These are phyloP conservation scores for Arthrobotrys entomopaga DNA, from an alignment of 2,329 filamentous ascomycete genomes.

Conservation along the genomic window DNA sequence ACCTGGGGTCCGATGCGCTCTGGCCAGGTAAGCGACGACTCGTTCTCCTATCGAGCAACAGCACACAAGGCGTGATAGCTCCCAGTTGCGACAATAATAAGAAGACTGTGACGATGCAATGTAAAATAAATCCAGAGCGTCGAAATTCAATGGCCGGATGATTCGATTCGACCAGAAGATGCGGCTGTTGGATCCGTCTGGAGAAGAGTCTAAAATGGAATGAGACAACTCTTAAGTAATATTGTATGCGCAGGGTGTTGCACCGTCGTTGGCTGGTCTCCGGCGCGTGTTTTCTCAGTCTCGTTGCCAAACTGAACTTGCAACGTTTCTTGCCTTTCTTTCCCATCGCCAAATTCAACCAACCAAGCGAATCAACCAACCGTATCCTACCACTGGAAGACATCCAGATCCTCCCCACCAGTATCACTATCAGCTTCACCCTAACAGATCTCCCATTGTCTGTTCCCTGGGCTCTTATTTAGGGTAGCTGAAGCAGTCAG, in stretches of 20 bases:
- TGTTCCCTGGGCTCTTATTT: too few relatives aligned
- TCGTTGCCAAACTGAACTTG: too few relatives aligned
- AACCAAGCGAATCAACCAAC: conserved; percentile 9
- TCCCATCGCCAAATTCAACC: conserved; percentile 19
- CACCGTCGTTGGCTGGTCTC: background rate
- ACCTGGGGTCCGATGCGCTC: conserved; percentile 3
- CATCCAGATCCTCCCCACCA: conserved; percentile 14
- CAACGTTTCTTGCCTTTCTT: conserved; percentile 13
- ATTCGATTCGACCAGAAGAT: too few relatives aligned
- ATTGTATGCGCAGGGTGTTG: background rate
- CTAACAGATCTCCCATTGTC: too few relatives aligned
- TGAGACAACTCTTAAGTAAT: background rate
- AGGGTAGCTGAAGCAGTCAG: too few relatives aligned
- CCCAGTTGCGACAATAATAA: background rate
- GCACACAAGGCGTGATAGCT: too few relatives aligned
- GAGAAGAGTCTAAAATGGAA: too few relatives aligned
- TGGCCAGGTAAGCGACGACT: conserved; percentile 45
- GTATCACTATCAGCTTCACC: too few relatives aligned
- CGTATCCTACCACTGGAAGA: background rate
- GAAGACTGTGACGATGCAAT: too few relatives aligned
- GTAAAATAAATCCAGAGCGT: too few relatives aligned
- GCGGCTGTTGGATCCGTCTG: too few relatives aligned
- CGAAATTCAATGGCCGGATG: background rate
- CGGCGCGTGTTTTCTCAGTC: conserved; percentile 46
- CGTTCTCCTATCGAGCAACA: conserved; percentile 2